Evolutionary conservation across 2,329 filamentous ascomycete species (phyloP).

Genomic region (Pseudogymnoascus destructans): DNA sequence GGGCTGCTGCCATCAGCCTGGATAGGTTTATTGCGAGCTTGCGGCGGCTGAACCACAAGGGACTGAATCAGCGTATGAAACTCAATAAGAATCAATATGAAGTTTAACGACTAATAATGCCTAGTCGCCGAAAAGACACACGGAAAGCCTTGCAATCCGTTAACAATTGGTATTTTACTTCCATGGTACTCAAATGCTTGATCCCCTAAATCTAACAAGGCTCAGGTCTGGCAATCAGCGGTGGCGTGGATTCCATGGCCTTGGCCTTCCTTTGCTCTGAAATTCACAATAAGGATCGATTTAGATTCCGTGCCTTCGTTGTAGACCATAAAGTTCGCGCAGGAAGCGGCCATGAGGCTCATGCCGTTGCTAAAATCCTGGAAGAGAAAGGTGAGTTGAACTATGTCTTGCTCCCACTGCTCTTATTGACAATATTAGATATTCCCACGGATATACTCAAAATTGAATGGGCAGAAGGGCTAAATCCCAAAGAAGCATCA

Average conservation of each 20-base stretch:
- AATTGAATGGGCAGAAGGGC: slow-evolving; percentile 38
- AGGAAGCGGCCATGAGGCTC: slow-evolving; percentile 41
- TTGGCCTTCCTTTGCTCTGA: slow-evolving; percentile 59
- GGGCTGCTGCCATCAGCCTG: neutral
- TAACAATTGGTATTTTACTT: neutral
- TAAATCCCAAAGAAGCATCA: slow-evolving; percentile 33
- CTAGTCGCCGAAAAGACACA: neutral
- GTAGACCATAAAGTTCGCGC: slow-evolving; percentile 45
- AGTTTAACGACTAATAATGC: neutral
- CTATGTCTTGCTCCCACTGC: neutral
- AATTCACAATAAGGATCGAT: slow-evolving; percentile 22
- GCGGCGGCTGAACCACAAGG: neutral
- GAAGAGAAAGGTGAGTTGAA: slow-evolving; percentile 11
- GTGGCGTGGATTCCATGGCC: slow-evolving; percentile 97
- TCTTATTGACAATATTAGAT: slow-evolving; percentile 14
- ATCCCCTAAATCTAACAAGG: neutral
- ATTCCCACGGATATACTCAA: slow-evolving; percentile 22
- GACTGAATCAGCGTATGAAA: slow-evolving; percentile 6
- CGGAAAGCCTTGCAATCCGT: neutral
- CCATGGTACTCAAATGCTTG: neutral
- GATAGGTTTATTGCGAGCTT: slow-evolving; percentile 4
- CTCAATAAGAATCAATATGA: neutral
- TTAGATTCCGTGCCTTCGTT: slow-evolving; percentile 35
- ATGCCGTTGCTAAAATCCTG: slow-evolving; percentile 29
- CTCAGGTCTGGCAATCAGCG: slow-evolving; percentile 68